Evolutionary conservation across 768 basidiomycete species (phyloP).

Genomic region (Galerina sulciceps): DNA sequence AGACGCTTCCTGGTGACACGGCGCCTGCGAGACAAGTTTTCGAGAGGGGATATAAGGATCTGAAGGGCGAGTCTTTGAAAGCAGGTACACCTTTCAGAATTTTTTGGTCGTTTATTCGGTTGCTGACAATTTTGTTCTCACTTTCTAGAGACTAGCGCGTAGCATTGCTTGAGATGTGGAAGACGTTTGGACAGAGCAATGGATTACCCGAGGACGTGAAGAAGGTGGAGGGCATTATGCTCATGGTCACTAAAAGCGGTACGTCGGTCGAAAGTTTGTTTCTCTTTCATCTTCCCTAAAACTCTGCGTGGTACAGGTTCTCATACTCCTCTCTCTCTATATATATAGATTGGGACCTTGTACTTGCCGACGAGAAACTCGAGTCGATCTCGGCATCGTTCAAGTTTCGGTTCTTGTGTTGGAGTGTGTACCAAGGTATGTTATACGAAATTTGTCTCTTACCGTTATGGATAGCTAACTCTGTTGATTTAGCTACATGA

Average conservation of each 20-base stretch:
- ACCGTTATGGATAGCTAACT: background rate
- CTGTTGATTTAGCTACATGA: constrained; percentile 72
- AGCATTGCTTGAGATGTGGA: constrained; percentile 93
- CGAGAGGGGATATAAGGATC: constrained; percentile 84
- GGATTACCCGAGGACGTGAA: constrained; percentile 75
- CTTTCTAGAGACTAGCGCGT: constrained; percentile 75
- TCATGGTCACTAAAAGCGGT: constrained; percentile 55
- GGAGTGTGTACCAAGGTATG: no score
- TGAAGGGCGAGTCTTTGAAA: constrained; percentile 83
- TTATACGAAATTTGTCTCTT: constrained; percentile 33
- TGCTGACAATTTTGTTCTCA: background rate
- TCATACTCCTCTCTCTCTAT: constrained; percentile 82
- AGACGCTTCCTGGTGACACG: constrained; percentile 74
- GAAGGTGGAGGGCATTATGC: constrained; percentile 93
- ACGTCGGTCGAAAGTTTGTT: constrained; percentile 84
- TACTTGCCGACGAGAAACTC: constrained; percentile 95
- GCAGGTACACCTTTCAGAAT: constrained; percentile 56
- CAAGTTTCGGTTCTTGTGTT: no score
- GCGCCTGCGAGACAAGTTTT: constrained; percentile 78
- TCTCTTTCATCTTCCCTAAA: background rate
- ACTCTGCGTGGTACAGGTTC: constrained; percentile 55
- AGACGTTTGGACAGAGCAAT: constrained; percentile 84
- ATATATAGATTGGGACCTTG: constrained; percentile 95
- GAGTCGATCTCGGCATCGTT: constrained; percentile 92
- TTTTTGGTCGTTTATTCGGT: background rate